Evolutionary conservation across 192 early-diverging fungal species (phyloP).

Genomic region (Entomortierella parvispora): DNA sequence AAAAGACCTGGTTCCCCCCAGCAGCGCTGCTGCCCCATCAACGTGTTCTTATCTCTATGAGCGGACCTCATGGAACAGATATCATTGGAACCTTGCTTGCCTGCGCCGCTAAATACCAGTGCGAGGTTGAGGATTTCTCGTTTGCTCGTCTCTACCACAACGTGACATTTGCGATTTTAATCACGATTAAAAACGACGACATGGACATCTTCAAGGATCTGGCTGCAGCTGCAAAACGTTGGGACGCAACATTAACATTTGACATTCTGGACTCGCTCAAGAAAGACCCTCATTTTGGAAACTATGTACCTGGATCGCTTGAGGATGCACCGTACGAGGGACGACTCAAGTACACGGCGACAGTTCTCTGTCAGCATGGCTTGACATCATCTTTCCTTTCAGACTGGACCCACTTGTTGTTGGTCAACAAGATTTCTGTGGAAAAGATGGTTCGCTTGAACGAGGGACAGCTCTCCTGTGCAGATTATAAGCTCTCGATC

Average conservation of each 20-base stretch:
- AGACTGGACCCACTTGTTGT: constrained; percentile 82
- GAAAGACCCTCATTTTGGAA: constrained; percentile 53
- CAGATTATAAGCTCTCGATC: constrained; percentile 88
- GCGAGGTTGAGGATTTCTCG: constrained; percentile 87
- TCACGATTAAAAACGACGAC: constrained; percentile 76
- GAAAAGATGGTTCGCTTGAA: constrained; percentile 90
- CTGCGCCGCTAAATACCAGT: constrained; percentile 77
- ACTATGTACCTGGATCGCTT: constrained; percentile 58
- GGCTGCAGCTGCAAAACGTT: constrained; percentile 77
- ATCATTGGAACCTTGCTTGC: constrained; percentile 87
- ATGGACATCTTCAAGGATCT: constrained; percentile 84
- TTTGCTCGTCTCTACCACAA: constrained; percentile 91
- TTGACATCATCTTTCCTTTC: constrained; percentile 79
- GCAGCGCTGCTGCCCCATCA: constrained; percentile 69
- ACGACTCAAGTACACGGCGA: constrained; percentile 89
- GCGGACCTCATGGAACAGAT: constrained; percentile 91
- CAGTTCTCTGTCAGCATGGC: constrained; percentile 86
- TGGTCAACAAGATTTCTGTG: constrained; percentile 82
- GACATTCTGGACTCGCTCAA: constrained; percentile 73
- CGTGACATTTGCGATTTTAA: constrained; percentile 93
- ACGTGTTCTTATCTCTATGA: constrained; percentile 82
- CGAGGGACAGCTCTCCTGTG: constrained; percentile 72
- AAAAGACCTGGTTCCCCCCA: constrained; percentile 60
- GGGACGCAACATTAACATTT: constrained; percentile 88
- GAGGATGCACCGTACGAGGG: constrained; percentile 89